Evolutionary conservation across 2,329 filamentous ascomycete species (phyloP).

Genomic region (Penicillium sp.): DNA sequence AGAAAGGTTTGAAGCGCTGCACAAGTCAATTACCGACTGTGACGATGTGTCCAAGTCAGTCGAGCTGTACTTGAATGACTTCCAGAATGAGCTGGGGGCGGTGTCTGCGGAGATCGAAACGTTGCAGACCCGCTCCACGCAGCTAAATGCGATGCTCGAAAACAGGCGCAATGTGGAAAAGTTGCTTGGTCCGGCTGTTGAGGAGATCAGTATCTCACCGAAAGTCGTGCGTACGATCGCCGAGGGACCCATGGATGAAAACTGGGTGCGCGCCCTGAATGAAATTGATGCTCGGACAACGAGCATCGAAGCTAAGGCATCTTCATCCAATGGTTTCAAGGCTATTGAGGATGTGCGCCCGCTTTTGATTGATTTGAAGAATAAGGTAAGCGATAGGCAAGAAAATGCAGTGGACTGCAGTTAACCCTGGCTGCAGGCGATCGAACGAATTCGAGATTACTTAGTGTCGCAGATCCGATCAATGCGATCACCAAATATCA

Average conservation of each 20-base stretch:
- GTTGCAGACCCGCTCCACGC: constrained; percentile 77
- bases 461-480: constrained; percentile 92
- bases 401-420: background rate
- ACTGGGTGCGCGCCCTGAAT: constrained; percentile 74
- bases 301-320: constrained; percentile 63
- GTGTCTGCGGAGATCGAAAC: constrained; percentile 96
- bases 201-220: constrained; percentile 85
- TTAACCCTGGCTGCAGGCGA: constrained; percentile 52
- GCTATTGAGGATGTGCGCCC: constrained; percentile 79
- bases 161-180: constrained; percentile 88
- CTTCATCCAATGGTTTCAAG: constrained; percentile 60
- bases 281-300: constrained; percentile 77
- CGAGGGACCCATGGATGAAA: constrained; percentile 83
- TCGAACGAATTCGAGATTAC: constrained; percentile 90
- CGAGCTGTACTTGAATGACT: constrained; percentile 84
- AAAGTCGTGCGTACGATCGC: constrained; percentile 76
- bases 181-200: constrained; percentile 77
- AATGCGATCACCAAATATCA: constrained; percentile 88
- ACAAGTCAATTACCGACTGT: constrained; percentile 80
- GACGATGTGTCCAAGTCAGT: constrained; percentile 92
- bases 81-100: constrained; percentile 83
- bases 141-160: constrained; percentile 76
- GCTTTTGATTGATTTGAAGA: constrained; percentile 73
- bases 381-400: constrained; percentile 55
- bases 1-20: constrained; percentile 81